Evolutionary conservation across 1,139 yeast species (phyloP), one percentile per base, ranked within the genome.

Genomic region (Pichia terricola): DNA sequence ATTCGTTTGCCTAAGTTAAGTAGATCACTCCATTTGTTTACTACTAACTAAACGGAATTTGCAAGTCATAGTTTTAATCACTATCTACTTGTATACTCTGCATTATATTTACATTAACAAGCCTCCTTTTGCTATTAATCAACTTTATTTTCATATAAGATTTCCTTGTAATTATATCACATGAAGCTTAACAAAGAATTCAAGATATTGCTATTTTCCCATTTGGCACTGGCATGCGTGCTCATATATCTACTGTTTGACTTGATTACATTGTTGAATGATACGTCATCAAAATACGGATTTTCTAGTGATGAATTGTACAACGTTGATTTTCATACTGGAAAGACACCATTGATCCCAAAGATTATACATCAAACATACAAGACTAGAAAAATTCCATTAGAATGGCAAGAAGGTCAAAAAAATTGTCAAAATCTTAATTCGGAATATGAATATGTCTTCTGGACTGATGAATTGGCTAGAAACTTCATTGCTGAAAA

Each of bases 361-460:
- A 85, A 83, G 58, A 87, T 88, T 60, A 87, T 88, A 46, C 97
- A 88, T 61, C 97, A 88, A 64, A 88, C 96, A 16, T 88, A 88
- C 65, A 88, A 86, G 62, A 81, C 84, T 28, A 73, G 67, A 26
- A 73, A 78, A 28, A 75, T 88, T 28, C 97, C 96, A 3, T 86
- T 78, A 40, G 69, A 75, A 45, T 88, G 97, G 97, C 66, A 67
- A 53, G 73, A 73, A 3, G 88, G 95, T 27, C 95, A 85, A 60
- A 73, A 77, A 57, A 75, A 77, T 26, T 86, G 95, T 61, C 72
- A 77, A 42, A 82, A 81, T 50, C 64, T 81, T 47, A 94, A 89
- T 61, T 91, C 91, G 3, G 95, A 87, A 62, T 88, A 85, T 63
- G 77, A 85, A 62, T 87, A 87, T 65, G 83, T 82, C 40, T 62